Conservation (phyloP, 129 eudicot genomes). For the Chrysanthemum lavandulifolium region DNA sequence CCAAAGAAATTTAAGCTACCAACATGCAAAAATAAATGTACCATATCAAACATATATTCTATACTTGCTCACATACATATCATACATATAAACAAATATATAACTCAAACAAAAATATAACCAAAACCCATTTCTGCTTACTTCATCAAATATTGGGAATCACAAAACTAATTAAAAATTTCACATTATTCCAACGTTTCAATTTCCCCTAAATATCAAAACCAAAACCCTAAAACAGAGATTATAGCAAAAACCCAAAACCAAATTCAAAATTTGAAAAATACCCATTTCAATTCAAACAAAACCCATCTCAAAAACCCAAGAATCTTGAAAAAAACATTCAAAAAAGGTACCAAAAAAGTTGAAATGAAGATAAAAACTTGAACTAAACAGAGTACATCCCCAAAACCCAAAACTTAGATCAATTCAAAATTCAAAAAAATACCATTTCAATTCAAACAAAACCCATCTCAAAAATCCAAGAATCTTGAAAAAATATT, state of each 20-base stretch:
- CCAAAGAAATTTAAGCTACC: too few species aligned
- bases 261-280: not conserved
- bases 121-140: not conserved
- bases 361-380: not conserved
- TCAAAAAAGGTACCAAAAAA: conserved; percentile 6
- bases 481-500: conserved; percentile 14
- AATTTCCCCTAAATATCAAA: conserved; percentile 1
- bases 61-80: not conserved
- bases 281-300: conserved; percentile 22
- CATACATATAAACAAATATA: not conserved
- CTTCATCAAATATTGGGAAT: conserved; percentile 7
- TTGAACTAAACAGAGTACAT: too few species aligned
- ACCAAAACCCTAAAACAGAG: conserved; percentile 23
- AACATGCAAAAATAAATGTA: too few species aligned
- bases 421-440: not conserved
- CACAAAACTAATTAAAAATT: not conserved
- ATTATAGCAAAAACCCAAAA: not conserved
- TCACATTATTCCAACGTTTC: not conserved
- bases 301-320: conserved; percentile 16
- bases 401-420: not conserved
- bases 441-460: conserved; percentile 25
- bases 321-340: conserved; percentile 7
- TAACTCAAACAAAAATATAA: not conserved
- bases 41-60: not conserved
- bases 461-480: conserved; percentile 19